Base-by-base conservation (phyloP, 1,139 yeast species). In the Suhomyces anneliseae region DNA sequence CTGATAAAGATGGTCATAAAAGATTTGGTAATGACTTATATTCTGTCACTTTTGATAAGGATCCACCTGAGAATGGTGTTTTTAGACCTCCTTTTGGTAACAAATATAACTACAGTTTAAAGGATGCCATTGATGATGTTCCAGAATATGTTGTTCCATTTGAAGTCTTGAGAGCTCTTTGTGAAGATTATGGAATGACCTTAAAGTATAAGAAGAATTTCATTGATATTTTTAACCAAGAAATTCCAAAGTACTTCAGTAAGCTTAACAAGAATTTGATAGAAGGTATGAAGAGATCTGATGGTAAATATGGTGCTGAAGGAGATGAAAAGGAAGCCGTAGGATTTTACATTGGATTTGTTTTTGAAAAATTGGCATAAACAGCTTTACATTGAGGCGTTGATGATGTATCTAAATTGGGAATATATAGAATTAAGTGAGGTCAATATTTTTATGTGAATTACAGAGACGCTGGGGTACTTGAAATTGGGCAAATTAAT, bases 101-200 rank as follows among this genome's bases (percentile, higher is more conserved):
- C 65, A 77, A 82, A 58, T 93, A 93, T 65, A 81, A 81, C 44
- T 93, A 89, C 62, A 89, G 77, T 69, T 71, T 93, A 51, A 84
- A 85, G 55, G 99, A 93, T 68, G 99, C 99, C 0, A 95, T 93
- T 42, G 97, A 90, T 54, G 85, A 93, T 59, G 97, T 93, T 8
- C 98, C 98, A 0, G 99, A 93, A 62, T 93, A 88, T 61, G 95
- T 93, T n/a, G 97, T 93, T 6, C 99, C 98, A 0, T 90, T 93
- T 68, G 97, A 93, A 59, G 81, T 87, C 0, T 80, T 93, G 50
- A 76, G 96, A 62, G 81, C 85, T 50, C 69, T 90, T 43, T 95
- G 96, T 42, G 92, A 86, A 62, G 96, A 90, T 51, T 87, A 84
- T 63, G 90, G 90, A 26, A 68, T 93, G 56, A 85, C 82, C 47